phyloP scores from a whole-genome alignment of 176 grass and related monocot genomes.

The Tillandsia leiboldiana region DNA sequence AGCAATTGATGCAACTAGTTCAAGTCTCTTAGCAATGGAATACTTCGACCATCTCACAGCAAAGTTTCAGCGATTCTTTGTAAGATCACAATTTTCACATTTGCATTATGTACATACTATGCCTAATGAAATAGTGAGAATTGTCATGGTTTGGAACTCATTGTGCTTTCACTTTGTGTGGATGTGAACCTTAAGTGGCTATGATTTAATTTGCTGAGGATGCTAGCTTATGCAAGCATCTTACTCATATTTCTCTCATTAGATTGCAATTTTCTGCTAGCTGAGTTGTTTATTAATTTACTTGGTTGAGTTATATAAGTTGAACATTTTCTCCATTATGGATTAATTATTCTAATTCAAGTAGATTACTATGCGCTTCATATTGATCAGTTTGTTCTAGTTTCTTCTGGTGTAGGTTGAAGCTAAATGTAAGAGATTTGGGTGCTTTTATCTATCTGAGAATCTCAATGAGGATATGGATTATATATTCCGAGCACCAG shows the following conservation, averaged over 20 bases:
- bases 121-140: not conserved
- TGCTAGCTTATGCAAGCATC: too few species aligned
- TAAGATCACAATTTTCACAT: conserved; percentile 25
- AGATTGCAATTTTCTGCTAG: too few species aligned
- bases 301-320: too few species aligned
- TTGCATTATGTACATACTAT: conserved; percentile 3
- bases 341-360: not conserved
- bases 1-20: conserved; percentile 32
- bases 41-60: conserved; percentile 35
- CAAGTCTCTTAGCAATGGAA: conserved; percentile 44
- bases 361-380: not conserved
- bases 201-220: too few species aligned
- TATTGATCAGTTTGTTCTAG: not conserved
- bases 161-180: not conserved
- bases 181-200: not conserved
- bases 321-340: too few species aligned
- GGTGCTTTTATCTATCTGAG: conserved; percentile 93
- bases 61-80: conserved; percentile 55
- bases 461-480: conserved; percentile 88
- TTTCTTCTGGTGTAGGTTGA: conserved; percentile 55
- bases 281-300: too few species aligned
- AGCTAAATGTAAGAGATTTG: conserved; percentile 56
- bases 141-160: not conserved
- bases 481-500: conserved; percentile 65
- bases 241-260: too few species aligned